Evolutionary conservation across 2,329 filamentous ascomycete species (phyloP).

Genomic region (Claviceps maximensis): DNA sequence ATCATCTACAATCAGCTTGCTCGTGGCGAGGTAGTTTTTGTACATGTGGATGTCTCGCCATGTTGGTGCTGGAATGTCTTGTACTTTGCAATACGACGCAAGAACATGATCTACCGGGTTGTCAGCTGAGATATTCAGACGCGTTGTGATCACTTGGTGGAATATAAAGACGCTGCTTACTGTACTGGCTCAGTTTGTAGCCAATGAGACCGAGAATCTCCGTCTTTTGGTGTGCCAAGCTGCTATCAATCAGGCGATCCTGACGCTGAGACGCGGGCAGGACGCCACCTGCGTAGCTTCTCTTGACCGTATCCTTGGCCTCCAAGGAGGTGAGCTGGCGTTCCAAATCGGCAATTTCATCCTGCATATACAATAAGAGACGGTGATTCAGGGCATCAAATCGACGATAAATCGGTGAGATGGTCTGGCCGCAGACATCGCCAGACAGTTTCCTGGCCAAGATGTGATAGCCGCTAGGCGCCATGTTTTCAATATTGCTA

Average conservation of each 20-base stretch:
- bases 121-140: slow-evolving; percentile 3
- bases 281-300: slow-evolving; percentile 28
- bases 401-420: slow-evolving; percentile 61
- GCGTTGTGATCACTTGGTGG: neutral
- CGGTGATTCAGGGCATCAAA: slow-evolving; percentile 77
- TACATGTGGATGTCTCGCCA: slow-evolving; percentile 32
- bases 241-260: slow-evolving; percentile 39
- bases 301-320: slow-evolving; percentile 35
- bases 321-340: slow-evolving; percentile 63
- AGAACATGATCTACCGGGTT: slow-evolving; percentile 39
- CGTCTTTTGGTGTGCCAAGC: slow-evolving; percentile 46
- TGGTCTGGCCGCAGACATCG: slow-evolving; percentile 12
- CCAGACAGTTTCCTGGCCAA: slow-evolving; percentile 39
- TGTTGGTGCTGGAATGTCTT: slow-evolving; percentile 34
- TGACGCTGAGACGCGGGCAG: slow-evolving; percentile 46
- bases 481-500: neutral
- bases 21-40: slow-evolving; percentile 40
- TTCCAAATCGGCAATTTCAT: slow-evolving; percentile 71
- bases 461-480: slow-evolving; percentile 47
- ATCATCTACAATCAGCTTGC: slow-evolving; percentile 40
- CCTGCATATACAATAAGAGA: slow-evolving; percentile 69
- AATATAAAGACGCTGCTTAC: slow-evolving; percentile 25
- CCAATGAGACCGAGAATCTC: slow-evolving; percentile 50
- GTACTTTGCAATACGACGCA: slow-evolving; percentile 40
- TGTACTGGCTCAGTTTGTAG: slow-evolving; percentile 55